Evolutionary conservation across 140 eudicot species (phyloP).

Genomic region (Senecio squalidus): DNA sequence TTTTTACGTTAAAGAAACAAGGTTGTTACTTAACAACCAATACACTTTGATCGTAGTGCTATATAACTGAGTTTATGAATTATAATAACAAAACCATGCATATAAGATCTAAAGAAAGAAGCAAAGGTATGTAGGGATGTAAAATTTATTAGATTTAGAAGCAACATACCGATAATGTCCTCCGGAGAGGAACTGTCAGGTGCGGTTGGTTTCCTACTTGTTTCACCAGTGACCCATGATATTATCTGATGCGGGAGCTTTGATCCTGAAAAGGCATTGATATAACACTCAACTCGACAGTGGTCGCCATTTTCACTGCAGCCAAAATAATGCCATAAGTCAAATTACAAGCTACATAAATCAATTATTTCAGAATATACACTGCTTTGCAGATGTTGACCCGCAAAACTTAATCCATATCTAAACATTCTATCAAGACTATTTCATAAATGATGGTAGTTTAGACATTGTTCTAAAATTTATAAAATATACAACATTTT

Average conservation of each 20-base stretch:
- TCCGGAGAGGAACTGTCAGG: constrained; percentile 41
- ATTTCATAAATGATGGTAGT: background rate
- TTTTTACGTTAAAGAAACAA: too few relatives aligned
- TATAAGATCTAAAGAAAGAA: background rate
- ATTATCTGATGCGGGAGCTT: constrained; percentile 40
- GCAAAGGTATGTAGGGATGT: background rate
- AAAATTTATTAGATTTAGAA: background rate
- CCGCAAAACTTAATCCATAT: background rate
- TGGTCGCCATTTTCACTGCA: constrained; percentile 43
- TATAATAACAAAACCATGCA: background rate
- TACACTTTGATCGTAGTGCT: too few relatives aligned
- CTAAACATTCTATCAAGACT: background rate
- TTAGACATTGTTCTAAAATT: background rate
- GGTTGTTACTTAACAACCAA: too few relatives aligned
- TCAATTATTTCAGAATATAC: background rate
- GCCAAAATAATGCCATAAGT: background rate
- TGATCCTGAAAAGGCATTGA: constrained; percentile 45
- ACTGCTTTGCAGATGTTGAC: background rate
- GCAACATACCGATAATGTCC: constrained; percentile 54
- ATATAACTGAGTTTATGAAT: background rate
- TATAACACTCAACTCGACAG: constrained; percentile 30
- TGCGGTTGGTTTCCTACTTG: constrained; percentile 19
- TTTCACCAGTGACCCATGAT: constrained; percentile 35
- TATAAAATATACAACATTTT: background rate
- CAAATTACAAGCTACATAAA: background rate